These are phyloP conservation scores for Epichloe brachyelytri DNA, from an alignment of 2,329 filamentous ascomycete species.

Conservation along the genomic window DNA sequence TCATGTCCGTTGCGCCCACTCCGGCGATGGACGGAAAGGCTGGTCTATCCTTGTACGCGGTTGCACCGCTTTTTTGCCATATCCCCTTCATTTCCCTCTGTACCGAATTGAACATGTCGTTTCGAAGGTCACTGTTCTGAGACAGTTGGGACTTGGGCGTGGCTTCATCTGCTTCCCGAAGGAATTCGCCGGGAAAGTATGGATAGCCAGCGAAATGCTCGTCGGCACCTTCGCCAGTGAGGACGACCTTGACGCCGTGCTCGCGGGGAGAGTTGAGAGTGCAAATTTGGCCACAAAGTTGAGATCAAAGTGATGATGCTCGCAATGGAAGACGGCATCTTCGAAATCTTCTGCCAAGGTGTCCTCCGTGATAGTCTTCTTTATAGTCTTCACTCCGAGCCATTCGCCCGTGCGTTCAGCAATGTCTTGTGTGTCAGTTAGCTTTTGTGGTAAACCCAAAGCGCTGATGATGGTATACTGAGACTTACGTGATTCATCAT, in stretches of 20 bases:
- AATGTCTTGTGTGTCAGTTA: constrained; percentile 11
- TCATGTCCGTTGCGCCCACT: neutral
- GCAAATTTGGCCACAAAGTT: constrained; percentile 38
- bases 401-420: constrained; percentile 20
- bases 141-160: constrained; percentile 15
- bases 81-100: neutral
- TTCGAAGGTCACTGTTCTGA: neutral
- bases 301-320: constrained; percentile 29
- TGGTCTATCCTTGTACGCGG: neutral
- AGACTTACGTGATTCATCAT: neutral
- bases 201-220: constrained; percentile 42
- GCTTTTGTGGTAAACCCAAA: neutral
- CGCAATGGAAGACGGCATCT: constrained; percentile 18
- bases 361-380: constrained; percentile 15
- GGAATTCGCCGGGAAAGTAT: constrained; percentile 30
- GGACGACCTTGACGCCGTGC: constrained; percentile 37
- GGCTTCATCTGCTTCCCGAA: constrained; percentile 34
- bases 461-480: no score
- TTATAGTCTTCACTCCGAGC: constrained; percentile 18
- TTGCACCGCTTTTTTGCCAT: neutral
- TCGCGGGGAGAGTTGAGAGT: constrained; percentile 31
- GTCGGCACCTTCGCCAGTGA: constrained; percentile 40
- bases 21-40: neutral
- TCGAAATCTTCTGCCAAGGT: constrained; percentile 17
- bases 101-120: neutral